Percentiles rank a stretch among this genome's conserved stretches.
phyloP scores from a whole-genome alignment of 805 yeast species.

The Starmerella apicola region DNA sequence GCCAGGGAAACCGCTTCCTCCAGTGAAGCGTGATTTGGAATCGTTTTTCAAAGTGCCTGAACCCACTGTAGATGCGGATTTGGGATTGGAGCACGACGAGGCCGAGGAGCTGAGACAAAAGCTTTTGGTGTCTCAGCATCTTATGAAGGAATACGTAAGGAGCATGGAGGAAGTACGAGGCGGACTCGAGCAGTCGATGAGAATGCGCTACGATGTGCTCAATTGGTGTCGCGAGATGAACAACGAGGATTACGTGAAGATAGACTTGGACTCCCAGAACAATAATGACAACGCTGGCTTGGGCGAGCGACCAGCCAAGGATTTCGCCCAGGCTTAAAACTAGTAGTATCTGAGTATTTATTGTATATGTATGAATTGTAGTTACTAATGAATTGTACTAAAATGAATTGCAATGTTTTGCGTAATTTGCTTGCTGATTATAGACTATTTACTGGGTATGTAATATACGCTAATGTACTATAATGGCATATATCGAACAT shows the following conservation, averaged over 20 bases:
- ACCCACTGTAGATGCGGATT: constrained; percentile 35
- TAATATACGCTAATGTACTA: too few relatives aligned
- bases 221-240: constrained; percentile 82
- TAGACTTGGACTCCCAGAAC: constrained; percentile 23
- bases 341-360: too few relatives aligned
- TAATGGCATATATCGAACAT: too few relatives aligned
- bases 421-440: too few relatives aligned
- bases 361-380: not conserved
- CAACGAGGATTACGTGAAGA: constrained; percentile 42
- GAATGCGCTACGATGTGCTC: constrained; percentile 54
- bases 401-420: not conserved
- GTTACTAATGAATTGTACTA: not conserved
- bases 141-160: constrained; percentile 75
- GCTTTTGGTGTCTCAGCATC: constrained; percentile 67
- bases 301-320: constrained; percentile 17
- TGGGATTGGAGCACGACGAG: constrained; percentile 40
- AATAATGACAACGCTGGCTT: constrained; percentile 16
- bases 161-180: constrained; percentile 61
- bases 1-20: constrained; percentile 9
- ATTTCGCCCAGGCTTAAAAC: constrained; percentile 2
- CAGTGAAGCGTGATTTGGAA: constrained; percentile 4
- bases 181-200: constrained; percentile 66
- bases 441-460: too few relatives aligned
- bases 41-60: constrained; percentile 52
- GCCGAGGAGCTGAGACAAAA: constrained; percentile 63